phyloP scores from a whole-genome alignment of 1,139 yeast species.

The Candida gigantensis region DNA sequence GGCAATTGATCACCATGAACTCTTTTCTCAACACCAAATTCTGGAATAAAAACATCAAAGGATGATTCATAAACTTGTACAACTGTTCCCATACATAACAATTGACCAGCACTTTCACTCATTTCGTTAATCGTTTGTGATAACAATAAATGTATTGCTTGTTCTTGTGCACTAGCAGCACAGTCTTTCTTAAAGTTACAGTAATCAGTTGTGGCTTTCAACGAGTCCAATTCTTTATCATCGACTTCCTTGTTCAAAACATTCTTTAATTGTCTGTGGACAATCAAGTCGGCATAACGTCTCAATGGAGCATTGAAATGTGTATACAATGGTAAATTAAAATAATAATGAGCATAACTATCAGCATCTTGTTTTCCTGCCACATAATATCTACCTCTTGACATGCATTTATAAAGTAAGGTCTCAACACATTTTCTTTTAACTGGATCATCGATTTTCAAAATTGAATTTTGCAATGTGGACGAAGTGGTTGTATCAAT shows the following conservation, averaged over 20 bases:
- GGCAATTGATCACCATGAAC: slow-evolving; percentile 98
- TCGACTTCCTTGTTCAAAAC: slow-evolving; percentile 43
- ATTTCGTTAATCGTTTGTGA: slow-evolving; percentile 83
- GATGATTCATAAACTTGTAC: slow-evolving; percentile 94
- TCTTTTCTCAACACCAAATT: slow-evolving; percentile 93
- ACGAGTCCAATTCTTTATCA: slow-evolving; percentile 58
- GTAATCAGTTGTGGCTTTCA: slow-evolving; percentile 83
- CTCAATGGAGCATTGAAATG: slow-evolving; percentile 93
- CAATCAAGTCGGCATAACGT: slow-evolving; percentile 89
- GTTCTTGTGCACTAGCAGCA: slow-evolving; percentile 91
- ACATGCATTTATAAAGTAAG: slow-evolving; percentile 76
- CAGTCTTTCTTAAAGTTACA: slow-evolving; percentile 96
- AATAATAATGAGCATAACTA: slow-evolving; percentile 73
- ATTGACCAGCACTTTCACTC: slow-evolving; percentile 76
- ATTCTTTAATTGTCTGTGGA: slow-evolving; percentile 84
- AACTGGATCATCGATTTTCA: slow-evolving; percentile 61
- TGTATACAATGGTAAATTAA: slow-evolving; percentile 82
- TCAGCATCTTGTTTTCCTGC: slow-evolving; percentile 89
- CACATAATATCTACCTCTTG: slow-evolving; percentile 81
- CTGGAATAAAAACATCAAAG: slow-evolving; percentile 91
- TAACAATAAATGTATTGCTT: slow-evolving; percentile 81
- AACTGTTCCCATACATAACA: slow-evolving; percentile 83
- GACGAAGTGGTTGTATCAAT: slow-evolving; percentile 78
- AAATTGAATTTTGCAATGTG: slow-evolving; percentile 70
- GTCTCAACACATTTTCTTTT: slow-evolving; percentile 79